Percentiles rank a stretch among this genome's conserved stretches.
Evolutionary conservation across 345 rosid species (phyloP).

Genomic region (Rhodomyrtus tomentosa): DNA sequence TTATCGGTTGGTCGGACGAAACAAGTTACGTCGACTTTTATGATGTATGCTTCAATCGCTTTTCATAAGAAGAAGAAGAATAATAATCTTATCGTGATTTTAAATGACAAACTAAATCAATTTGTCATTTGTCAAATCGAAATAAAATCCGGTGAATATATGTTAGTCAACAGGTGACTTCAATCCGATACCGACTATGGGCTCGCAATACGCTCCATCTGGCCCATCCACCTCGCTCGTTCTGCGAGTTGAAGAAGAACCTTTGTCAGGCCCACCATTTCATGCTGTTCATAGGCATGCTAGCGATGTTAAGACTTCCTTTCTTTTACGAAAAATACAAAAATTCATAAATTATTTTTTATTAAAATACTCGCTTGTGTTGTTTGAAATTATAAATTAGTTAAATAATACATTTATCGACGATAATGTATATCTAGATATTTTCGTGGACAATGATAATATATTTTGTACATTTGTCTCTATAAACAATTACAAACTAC

Average conservation of each 20-base stretch:
- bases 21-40: neutral
- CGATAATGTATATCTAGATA: neutral
- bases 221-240: neutral
- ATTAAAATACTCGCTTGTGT: fast-evolving
- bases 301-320: no score
- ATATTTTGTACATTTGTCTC: neutral
- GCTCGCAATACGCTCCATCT: neutral
- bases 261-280: neutral
- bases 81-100: neutral
- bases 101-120: neutral
- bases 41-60: no score
- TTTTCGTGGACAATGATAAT: neutral
- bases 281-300: neutral
- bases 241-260: neutral
- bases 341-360: neutral
- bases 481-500: fast-evolving
- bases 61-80: neutral
- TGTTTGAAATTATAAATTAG: neutral
- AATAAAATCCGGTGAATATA: neutral
- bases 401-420: neutral
- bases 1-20: fast-evolving
- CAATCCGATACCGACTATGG: neutral
- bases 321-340: neutral
- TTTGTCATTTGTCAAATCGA: neutral
- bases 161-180: neutral